These are phyloP conservation scores for Paraurostyla sp. DNA, from an alignment of 73 alveolate species.

Conservation along the genomic window DNA sequence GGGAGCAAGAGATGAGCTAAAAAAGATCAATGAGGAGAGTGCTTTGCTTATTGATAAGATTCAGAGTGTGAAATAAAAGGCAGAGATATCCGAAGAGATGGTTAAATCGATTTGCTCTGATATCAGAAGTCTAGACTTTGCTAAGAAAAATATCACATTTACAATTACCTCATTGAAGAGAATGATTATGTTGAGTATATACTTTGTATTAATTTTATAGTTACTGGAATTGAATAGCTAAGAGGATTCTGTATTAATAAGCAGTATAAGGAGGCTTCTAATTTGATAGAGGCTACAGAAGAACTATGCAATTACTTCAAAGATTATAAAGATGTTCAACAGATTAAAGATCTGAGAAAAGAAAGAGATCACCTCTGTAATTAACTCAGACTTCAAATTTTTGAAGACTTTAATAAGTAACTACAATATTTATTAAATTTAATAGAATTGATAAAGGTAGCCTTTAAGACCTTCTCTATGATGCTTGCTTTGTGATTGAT, in stretches of 20 bases:
- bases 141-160: conserved; percentile 94
- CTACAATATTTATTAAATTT: neutral
- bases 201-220: no score
- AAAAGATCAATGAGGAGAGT: conserved; percentile 78
- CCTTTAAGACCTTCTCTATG: conserved; percentile 81
- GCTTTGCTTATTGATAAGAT: conserved; percentile 81
- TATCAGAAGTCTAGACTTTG: conserved; percentile 94
- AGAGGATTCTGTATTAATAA: conserved; percentile 86
- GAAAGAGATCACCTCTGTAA: conserved; percentile 88
- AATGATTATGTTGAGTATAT: conserved; percentile 91
- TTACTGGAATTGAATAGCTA: conserved; percentile 96
- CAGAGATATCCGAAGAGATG: conserved; percentile 93
- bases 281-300: conserved; percentile 93
- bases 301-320: conserved; percentile 92
- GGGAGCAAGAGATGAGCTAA: conserved; percentile 81
- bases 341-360: conserved; percentile 86
- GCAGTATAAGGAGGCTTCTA: conserved; percentile 95
- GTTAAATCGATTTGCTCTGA: conserved; percentile 95
- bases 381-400: conserved; percentile 75
- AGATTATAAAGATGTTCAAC: conserved; percentile 89
- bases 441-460: conserved; percentile 77
- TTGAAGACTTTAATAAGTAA: conserved; percentile 83
- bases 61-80: conserved; percentile 87
- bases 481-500: conserved; percentile 89
- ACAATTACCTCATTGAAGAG: conserved; percentile 94